Base-by-base conservation (phyloP, 2,329 filamentous ascomycete species). In the Ceratocystiopsis sp. region DNA sequence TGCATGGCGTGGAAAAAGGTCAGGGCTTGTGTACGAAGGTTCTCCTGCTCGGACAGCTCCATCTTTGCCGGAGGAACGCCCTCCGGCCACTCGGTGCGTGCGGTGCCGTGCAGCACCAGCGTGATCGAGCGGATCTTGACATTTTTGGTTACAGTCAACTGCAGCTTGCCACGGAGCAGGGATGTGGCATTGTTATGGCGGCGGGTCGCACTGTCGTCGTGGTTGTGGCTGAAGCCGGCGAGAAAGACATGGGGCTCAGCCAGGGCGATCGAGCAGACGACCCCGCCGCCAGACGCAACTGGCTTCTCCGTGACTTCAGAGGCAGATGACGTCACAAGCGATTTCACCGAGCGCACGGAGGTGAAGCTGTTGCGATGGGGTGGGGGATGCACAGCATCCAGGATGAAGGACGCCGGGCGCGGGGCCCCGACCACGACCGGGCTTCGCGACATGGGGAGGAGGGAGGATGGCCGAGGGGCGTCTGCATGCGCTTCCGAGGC, bases 31-130 rank as follows among this genome's bases (percentile, higher is more conserved):
- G 83, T 89, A 60, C 93, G 80, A 46, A 96, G 69, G 4, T 78
- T 84, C 51, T 91, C 82, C 49, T 84, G 82, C 56, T 96, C 86
- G 53, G 76, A 80, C 42, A 84, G 77, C 36, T 93, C 83, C 1
- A 80, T 71, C 59, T 93, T 94, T 45, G 80, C 71, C 0, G 87
- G 86, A 3, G 91, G 89, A 29, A 96, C 91, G 41, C 86, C 85
- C 64, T 96, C 91, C 15, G 91, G 89, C 91, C 91, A 98, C 56
- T 94, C 86, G 1, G 91, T 96, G 49, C 81, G 75, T 3, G 86
- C 84, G 56, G 78, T 80, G 29, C 89, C 91, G 36, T 79, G 74
- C 52, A 98, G 83, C 53, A 84, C 89, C 42, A 98, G 67, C 7
- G 82, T 86, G 19, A 98, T 74, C 4, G 84, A 80, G 65, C 94